A percentile compares a stretch with the other conserved stretches of the same genome.
phyloP scores from a whole-genome alignment of 2,329 filamentous ascomycete genomes.

The Fusarium fujikuroi region DNA sequence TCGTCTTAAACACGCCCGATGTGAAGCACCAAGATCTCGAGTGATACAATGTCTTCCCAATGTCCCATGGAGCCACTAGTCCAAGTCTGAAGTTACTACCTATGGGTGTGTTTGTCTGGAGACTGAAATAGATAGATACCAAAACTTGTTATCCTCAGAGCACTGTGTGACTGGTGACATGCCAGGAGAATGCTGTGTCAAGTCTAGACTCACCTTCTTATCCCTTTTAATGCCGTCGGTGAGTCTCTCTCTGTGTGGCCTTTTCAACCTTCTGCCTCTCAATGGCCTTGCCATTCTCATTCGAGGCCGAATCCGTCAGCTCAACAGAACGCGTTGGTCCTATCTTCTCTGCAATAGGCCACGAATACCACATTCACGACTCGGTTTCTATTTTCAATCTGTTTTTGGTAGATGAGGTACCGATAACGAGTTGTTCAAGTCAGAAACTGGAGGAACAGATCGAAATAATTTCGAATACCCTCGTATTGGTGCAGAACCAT shows the following conservation, averaged over 20 bases:
- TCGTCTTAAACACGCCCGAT: not conserved
- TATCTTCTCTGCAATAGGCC: not conserved
- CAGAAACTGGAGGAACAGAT: not conserved
- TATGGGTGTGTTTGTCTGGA: not conserved
- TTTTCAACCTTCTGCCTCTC: not conserved
- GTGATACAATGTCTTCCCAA: not conserved
- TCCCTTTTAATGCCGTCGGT: conserved; percentile 21
- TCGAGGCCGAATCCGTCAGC: not conserved
- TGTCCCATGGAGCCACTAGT: not conserved
- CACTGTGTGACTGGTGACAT: not conserved
- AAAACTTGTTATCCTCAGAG: not conserved
- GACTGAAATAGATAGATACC: not conserved
- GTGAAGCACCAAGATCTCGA: not conserved
- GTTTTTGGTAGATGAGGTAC: not conserved
- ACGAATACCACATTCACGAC: not conserved
- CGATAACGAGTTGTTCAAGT: not conserved
- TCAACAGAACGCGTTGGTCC: not conserved
- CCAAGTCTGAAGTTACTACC: not conserved
- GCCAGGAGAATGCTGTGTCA: conserved; percentile 27
- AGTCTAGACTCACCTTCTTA: conserved; percentile 23
- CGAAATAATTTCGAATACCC: not conserved
- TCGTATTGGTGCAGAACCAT: too few species aligned
- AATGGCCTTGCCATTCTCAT: not conserved
- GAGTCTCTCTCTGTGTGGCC: not conserved
- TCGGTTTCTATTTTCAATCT: not conserved